Percentiles rank a stretch among this genome's conserved stretches.
Conservation (phyloP, 1,139 yeast species). For the Zygosaccharomyces pseudobailii region DNA sequence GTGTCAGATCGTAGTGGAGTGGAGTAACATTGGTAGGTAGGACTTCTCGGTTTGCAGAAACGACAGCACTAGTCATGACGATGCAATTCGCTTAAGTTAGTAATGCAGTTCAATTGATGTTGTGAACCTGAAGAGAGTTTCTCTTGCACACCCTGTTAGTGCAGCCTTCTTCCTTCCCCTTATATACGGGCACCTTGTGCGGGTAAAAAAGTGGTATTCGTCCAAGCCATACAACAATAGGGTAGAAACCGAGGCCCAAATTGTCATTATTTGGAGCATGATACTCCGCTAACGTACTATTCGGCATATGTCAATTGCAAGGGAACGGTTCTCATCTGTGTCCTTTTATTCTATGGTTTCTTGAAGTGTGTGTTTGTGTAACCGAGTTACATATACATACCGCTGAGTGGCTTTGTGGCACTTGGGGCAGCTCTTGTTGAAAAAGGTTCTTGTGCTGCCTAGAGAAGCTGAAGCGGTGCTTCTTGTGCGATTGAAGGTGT, state of each 20-base stretch:
- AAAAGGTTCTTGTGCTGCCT: constrained; percentile 7
- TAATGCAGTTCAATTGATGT: neutral
- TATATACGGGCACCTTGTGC: constrained; percentile 1
- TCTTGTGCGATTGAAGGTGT: neutral
- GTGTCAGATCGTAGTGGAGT: constrained; percentile 58
- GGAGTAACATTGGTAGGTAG: constrained; percentile 74
- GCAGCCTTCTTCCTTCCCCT: neutral
- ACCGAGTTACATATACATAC: constrained; percentile 9
- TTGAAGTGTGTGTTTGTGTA: neutral
- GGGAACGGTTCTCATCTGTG: neutral
- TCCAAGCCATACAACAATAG: neutral
- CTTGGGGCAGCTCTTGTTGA: constrained; percentile 14
- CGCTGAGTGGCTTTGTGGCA: constrained; percentile 10
- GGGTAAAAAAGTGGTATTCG: neutral
- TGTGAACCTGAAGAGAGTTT: neutral
- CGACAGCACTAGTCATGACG: constrained; percentile 9
- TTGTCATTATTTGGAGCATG: neutral
- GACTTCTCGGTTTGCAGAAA: constrained; percentile 45
- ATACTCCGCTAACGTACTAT: neutral
- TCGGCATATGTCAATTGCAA: neutral
- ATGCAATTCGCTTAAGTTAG: neutral
- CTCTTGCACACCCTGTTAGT: neutral
- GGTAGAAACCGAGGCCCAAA: neutral
- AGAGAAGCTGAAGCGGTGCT: neutral
- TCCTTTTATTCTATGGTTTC: neutral